Base-by-base conservation (phyloP, 2,329 filamentous ascomycete species). In the Penicillium sp. region DNA sequence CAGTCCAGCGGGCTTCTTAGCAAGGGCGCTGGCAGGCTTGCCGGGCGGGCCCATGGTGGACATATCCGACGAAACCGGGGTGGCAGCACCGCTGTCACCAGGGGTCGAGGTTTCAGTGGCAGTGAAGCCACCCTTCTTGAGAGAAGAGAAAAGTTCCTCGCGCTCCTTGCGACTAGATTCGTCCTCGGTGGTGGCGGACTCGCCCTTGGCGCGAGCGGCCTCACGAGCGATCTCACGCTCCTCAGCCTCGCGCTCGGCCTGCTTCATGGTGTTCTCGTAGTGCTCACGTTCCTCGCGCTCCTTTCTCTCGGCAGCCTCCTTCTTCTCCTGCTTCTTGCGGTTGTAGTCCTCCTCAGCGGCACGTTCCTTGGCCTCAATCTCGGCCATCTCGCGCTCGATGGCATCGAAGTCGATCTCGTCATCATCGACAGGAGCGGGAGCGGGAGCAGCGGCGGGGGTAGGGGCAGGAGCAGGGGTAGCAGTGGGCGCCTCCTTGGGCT, bases 1-100 rank as follows among this genome's bases (percentile, higher is more conserved):
- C 60, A 99, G 86, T 37, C 90, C 88, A 53, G 88, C 86, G 43
- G 94, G 93, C 81, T 96, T 97, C 52, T 91, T 91, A 63, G 85
- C 80, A 26, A 76, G 37, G 30, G 59, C 77, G 50, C 78, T 77
- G 37, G 81, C 72, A 15, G 78, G 69, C 70, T 86, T 87, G n/a
- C 71, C 58, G 67, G 75, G 78, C 59, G 74, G 80, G 20, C 73
- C 71, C 73, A 78, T 77, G 5, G 73, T 77, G 5, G 73, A 74
- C 18, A 63, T 64, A 52, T 78, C 77, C 7, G 75, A 76, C n/a
- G 65, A 70, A 30, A 71, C 67, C 18, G 76, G 76, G 13, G 76
- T 79, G n/a, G 68, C 73, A 48, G 72, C 68, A 48, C 76, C 75
- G 46, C 75, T 78, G 39, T 74, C 75, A 6, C 58, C 72, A 29